Conservation (phyloP, 176 grass and related monocot species). For the Oryza rufipogon region DNA sequence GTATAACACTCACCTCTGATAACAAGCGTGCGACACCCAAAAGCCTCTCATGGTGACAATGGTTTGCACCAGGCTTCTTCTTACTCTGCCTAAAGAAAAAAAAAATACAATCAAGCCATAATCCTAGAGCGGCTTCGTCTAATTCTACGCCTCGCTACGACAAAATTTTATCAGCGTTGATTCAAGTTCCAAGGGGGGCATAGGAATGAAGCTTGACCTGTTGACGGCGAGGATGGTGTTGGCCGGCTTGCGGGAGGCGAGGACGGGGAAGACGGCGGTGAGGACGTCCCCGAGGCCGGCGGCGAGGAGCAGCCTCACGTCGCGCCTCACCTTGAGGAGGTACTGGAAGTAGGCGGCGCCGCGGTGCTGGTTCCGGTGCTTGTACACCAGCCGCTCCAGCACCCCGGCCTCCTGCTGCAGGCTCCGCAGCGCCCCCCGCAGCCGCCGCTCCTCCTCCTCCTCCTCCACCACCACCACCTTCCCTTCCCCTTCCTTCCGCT, state of each 20-base stretch:
- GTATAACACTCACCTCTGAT: slow-evolving; percentile 59
- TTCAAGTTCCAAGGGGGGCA: not conserved
- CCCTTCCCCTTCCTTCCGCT: not conserved
- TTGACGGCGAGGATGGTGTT: slow-evolving; percentile 43
- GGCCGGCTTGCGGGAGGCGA: slow-evolving; percentile 55
- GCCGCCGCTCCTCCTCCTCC: slow-evolving; percentile 9
- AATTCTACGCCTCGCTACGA: not conserved
- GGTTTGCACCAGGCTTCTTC: slow-evolving; percentile 56
- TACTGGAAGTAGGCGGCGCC: slow-evolving; percentile 63
- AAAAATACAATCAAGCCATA: not conserved
- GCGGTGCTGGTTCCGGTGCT: slow-evolving; percentile 68
- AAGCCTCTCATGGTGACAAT: slow-evolving; percentile 67
- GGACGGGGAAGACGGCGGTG: slow-evolving; percentile 54
- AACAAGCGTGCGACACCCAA: slow-evolving; percentile 78
- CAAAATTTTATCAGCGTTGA: not conserved
- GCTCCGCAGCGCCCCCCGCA: slow-evolving; percentile 42
- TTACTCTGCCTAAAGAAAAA: slow-evolving; percentile 55
- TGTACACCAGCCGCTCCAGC: slow-evolving; percentile 72
- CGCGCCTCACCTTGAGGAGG: slow-evolving; percentile 72
- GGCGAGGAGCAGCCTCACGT: slow-evolving; percentile 55
- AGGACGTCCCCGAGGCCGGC: slow-evolving; percentile 42
- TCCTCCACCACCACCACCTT: no score
- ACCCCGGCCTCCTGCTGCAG: slow-evolving; percentile 55
- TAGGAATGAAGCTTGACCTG: slow-evolving; percentile 34
- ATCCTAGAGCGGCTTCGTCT: not conserved